A percentile compares a stretch with the other conserved stretches of the same genome.
These are phyloP conservation scores for Melocanna baccifera DNA, from an alignment of 176 grass and related monocot species.

Conservation along the genomic window DNA sequence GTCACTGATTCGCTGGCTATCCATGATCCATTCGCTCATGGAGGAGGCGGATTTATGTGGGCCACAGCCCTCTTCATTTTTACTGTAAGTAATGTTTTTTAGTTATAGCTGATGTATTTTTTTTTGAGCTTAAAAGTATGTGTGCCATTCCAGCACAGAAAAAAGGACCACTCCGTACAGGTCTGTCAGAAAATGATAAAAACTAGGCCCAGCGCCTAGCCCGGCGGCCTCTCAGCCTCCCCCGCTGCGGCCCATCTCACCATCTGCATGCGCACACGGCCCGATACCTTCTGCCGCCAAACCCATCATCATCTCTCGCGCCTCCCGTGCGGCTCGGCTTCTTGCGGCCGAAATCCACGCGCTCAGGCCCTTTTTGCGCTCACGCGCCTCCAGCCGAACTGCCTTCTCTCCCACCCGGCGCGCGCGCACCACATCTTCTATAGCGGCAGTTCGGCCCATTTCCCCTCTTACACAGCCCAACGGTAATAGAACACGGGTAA, in stretches of 20 bases:
- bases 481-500: no score
- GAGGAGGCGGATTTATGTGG: no score
- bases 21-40: no score
- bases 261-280: neutral
- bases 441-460: neutral
- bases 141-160: fast-evolving
- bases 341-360: neutral
- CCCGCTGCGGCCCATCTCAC: no score
- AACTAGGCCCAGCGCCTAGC: neutral
- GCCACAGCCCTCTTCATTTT: neutral
- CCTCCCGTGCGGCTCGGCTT: neutral
- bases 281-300: neutral
- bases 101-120: no score
- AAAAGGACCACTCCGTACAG: neutral
- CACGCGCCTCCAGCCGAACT: neutral
- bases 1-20: no score
- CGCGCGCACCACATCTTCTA: neutral
- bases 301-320: neutral
- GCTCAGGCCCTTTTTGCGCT: neutral
- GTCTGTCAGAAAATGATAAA: neutral
- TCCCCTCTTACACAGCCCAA: neutral
- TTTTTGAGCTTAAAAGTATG: no score
- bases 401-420: neutral
- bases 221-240: no score
- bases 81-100: no score